Percentiles rank a stretch among this genome's conserved stretches.
phyloP scores from a whole-genome alignment of 2,329 filamentous ascomycete genomes.

The Monosporascus sp. region DNA sequence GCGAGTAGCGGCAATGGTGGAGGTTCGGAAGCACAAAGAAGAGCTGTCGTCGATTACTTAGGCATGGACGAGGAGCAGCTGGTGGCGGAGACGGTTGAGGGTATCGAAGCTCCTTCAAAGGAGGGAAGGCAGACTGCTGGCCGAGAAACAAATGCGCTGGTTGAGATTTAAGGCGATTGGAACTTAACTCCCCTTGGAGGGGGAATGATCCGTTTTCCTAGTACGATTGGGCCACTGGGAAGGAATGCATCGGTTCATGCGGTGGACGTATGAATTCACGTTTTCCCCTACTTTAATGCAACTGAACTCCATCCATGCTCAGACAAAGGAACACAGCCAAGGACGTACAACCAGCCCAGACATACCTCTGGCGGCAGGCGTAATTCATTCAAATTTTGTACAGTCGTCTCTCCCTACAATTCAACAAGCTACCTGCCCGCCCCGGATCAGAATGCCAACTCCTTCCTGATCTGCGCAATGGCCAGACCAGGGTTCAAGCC shows the following conservation, averaged over 20 bases:
- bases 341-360: conserved; percentile 13
- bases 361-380: conserved; percentile 12
- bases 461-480: conserved; percentile 98
- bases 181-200: too few relatives aligned
- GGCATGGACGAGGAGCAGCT: neutral
- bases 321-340: conserved; percentile 17
- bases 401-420: conserved; percentile 6
- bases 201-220: too few relatives aligned
- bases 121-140: neutral
- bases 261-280: neutral
- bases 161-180: neutral
- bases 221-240: neutral
- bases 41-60: neutral
- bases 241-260: neutral
- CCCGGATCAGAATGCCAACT: conserved; percentile 59
- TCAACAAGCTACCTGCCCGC: neutral
- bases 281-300: conserved; percentile 1
- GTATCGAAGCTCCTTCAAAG: too few relatives aligned
- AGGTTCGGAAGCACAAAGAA: neutral
- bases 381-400: conserved; percentile 16
- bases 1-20: neutral
- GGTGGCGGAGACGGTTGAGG: neutral
- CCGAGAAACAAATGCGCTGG: neutral
- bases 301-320: conserved; percentile 18
- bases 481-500: conserved; percentile 92